phyloP scores from a whole-genome alignment of 2,329 filamentous ascomycete species.

The Claviceps humidiphila region DNA sequence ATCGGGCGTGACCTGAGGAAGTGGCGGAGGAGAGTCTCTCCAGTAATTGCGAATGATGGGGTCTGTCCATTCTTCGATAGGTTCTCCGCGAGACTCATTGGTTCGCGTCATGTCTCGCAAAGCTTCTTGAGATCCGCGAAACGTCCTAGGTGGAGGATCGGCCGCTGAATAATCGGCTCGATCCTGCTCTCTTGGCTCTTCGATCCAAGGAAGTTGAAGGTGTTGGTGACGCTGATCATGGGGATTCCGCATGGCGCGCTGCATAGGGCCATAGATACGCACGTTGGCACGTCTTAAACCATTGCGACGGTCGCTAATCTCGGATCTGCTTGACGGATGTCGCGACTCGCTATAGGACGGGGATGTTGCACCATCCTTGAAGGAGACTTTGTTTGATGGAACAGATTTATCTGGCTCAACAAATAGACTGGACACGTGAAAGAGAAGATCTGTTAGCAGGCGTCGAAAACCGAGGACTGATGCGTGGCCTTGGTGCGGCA shows the following conservation, averaged over 20 bases:
- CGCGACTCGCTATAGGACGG: conserved; percentile 28
- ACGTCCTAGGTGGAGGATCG: conserved; percentile 1
- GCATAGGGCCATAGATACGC: conserved; percentile 16
- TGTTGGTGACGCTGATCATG: conserved; percentile 9
- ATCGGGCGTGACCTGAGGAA: neutral
- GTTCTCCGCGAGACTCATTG: conserved; percentile 13
- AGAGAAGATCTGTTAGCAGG: conserved; percentile 8
- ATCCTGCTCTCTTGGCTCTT: conserved; percentile 7
- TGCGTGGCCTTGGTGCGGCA: neutral
- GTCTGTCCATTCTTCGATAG: conserved; percentile 16
- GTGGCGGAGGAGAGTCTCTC: conserved; percentile 5
- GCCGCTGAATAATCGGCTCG: neutral
- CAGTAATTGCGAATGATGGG: conserved; percentile 12
- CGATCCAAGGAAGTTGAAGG: conserved; percentile 12
- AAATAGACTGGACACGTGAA: conserved; percentile 25
- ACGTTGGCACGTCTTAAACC: conserved; percentile 12
- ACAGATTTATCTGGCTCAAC: conserved; percentile 33
- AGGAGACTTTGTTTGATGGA: conserved; percentile 21
- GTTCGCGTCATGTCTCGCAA: conserved; percentile 10
- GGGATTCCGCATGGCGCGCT: conserved; percentile 11
- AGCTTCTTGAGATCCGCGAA: conserved; percentile 3
- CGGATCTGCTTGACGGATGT: conserved; percentile 18
- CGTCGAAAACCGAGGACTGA: neutral
- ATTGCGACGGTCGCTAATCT: conserved; percentile 18
- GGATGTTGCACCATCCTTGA: conserved; percentile 17